These are phyloP conservation scores for Trypanosoma cruzi DNA, from an alignment of 208 protist genomes.

Conservation along the genomic window DNA sequence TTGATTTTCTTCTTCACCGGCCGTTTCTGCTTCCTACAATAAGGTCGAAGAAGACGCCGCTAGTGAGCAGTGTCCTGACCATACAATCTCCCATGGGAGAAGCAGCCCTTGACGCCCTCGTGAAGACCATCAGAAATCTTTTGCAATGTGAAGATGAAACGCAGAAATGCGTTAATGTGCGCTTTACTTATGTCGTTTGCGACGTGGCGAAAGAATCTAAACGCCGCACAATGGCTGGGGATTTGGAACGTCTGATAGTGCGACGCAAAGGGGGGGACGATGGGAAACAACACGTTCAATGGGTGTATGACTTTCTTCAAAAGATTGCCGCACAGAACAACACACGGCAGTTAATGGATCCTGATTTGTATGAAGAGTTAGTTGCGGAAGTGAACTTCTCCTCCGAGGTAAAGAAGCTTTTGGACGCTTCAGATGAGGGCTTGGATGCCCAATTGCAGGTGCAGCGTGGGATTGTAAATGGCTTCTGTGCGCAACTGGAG, in stretches of 20 bases:
- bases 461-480: constrained; percentile 4
- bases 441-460: neutral
- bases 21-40: constrained; percentile 19
- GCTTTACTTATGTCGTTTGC: constrained; percentile 21
- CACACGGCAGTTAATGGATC: constrained; percentile 3
- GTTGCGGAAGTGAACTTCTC: constrained; percentile 12
- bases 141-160: constrained; percentile 14
- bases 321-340: constrained; percentile 1
- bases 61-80: constrained; percentile 19
- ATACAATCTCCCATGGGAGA: constrained; percentile 1
- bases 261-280: neutral
- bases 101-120: constrained; percentile 7
- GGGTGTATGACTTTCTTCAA: constrained; percentile 20
- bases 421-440: neutral
- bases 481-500: constrained; percentile 20
- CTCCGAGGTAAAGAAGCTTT: constrained; percentile 8
- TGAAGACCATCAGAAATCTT: constrained; percentile 7
- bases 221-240: constrained; percentile 10
- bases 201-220: neutral
- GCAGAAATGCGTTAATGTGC: constrained; percentile 11
- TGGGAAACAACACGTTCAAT: neutral
- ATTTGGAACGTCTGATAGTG: constrained; percentile 24
- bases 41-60: neutral
- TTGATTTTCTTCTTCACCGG: constrained; percentile 26
- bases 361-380: constrained; percentile 10